Evolutionary conservation across 352 stramenopile species (phyloP), one percentile per base, ranked within the genome.

Genomic region (Phytophthora brassicae): DNA sequence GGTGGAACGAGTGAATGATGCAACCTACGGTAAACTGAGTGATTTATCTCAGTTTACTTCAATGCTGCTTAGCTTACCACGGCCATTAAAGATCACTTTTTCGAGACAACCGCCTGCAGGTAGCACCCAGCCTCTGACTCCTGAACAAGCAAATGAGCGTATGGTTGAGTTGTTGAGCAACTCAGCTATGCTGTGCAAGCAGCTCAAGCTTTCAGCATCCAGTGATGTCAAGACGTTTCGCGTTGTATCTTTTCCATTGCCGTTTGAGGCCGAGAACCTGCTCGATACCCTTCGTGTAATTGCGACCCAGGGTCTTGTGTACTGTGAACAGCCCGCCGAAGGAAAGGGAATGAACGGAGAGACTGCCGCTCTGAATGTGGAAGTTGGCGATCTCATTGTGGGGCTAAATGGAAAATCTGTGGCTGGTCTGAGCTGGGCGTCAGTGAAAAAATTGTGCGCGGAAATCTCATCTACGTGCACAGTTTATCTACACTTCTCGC

Each of bases 11-110:
- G 77, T 95, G 14, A 92, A 95, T 56, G 84, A 75, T 16, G 74
- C 82, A 22, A 42, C 55, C 1, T 89, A 90, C 43, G 86, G 86
- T 7, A 43, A 73, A 17, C 53, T 95, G 16, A 78, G 58, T 12
- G 84, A 93, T 70, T 61, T 95, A 26, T 92, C 81, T 22, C 82
- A 95, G 64, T 95, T 95, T 39, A 95, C 86, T 4, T 77, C 84
- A 6, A 81, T 64, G 42, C 53, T 95, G 35, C 66, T 90, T n/a
- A 74, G 68, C 8, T 64, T 93, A 13, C 77, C 81, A 28, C 81
- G 86, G 6, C 86, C 86, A 8, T 51, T 93, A 9, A 75, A 75
- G 48, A 86, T 93, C 12, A 76, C 56, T 3, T 90, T 93, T 55
- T 89, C 80, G 0, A 72, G 75, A 46, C 71, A 76, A 48, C 47